Conservation (phyloP, 306 rosid genomes). For the Pterocarpus macrocarpus region DNA sequence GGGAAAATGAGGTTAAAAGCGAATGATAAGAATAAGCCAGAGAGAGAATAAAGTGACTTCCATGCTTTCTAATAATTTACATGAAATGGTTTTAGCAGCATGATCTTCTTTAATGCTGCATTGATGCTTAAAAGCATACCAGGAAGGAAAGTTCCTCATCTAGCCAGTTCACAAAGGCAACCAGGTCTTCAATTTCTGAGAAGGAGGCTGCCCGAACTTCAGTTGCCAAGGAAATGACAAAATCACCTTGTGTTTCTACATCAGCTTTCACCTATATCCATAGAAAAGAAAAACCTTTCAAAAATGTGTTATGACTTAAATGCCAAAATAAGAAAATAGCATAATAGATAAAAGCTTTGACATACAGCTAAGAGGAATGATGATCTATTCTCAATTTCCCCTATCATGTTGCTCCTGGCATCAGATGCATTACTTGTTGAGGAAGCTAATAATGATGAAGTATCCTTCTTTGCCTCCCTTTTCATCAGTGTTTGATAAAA, state of each 20-base stretch:
- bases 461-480: conserved; percentile 94
- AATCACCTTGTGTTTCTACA: conserved; percentile 96
- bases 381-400: conserved; percentile 93
- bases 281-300: background rate
- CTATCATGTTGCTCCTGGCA: conserved; percentile 95
- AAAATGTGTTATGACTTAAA: conserved; percentile 5
- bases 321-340: background rate
- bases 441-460: conserved; percentile 70
- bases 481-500: conserved; percentile 97
- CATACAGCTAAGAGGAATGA: conserved; percentile 94
- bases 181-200: conserved; percentile 74
- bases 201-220: conserved; percentile 94
- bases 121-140: conserved; percentile 45
- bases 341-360: conserved; percentile 41
- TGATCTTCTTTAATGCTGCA: background rate
- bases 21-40: background rate
- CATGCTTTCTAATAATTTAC: conserved; percentile 1
- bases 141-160: conserved; percentile 80
- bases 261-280: conserved; percentile 84
- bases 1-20: background rate
- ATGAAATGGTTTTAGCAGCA: conserved; percentile 20
- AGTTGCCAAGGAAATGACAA: conserved; percentile 87
- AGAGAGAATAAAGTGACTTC: background rate
- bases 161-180: conserved; percentile 97
- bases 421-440: conserved; percentile 75